Conservation (phyloP, 331 rosid genomes). For the Saraca asoca region DNA sequence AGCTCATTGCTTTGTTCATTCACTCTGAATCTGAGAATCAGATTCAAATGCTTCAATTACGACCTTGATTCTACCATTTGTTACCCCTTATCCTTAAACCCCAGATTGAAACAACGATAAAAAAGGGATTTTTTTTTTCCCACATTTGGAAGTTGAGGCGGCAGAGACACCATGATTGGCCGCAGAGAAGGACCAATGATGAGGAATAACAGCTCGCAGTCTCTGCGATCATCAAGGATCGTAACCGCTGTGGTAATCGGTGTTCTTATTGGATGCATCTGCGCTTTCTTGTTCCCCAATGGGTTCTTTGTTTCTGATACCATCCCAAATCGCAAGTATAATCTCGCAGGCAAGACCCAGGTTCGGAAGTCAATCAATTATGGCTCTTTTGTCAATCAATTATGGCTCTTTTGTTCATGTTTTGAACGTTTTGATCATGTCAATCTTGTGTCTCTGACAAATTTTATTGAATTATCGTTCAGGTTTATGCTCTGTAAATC, state of each 20-base stretch:
- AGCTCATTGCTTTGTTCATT: too few relatives aligned
- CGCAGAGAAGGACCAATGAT: slow-evolving; percentile 71
- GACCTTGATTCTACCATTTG: slow-evolving; percentile 10
- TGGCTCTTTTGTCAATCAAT: slow-evolving; percentile 23
- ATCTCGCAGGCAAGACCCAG: slow-evolving; percentile 48
- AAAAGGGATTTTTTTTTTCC: too few relatives aligned
- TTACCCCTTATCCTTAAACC: slow-evolving; percentile 1
- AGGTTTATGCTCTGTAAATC: not conserved
- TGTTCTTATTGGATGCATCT: slow-evolving; percentile 62
- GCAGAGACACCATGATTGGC: slow-evolving; percentile 47
- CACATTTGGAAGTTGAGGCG: slow-evolving; percentile 1
- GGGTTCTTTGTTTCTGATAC: slow-evolving; percentile 55
- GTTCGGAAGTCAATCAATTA: slow-evolving; percentile 38
- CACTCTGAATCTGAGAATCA: too few relatives aligned
- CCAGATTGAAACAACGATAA: too few relatives aligned
- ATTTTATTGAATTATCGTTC: slow-evolving; percentile 5
- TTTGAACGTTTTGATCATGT: not conserved
- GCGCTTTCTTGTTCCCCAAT: slow-evolving; percentile 64
- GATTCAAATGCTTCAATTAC: slow-evolving; percentile 5
- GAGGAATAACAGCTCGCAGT: slow-evolving; percentile 47
- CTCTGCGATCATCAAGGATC: slow-evolving; percentile 53
- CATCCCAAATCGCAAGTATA: slow-evolving; percentile 38
- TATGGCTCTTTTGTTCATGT: not conserved
- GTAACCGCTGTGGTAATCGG: slow-evolving; percentile 65
- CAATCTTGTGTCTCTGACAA: slow-evolving; percentile 2